Evolutionary conservation across 2,329 filamentous ascomycete species (phyloP), one percentile per base, ranked within the genome.

Genomic region (Sporothrix phasma): DNA sequence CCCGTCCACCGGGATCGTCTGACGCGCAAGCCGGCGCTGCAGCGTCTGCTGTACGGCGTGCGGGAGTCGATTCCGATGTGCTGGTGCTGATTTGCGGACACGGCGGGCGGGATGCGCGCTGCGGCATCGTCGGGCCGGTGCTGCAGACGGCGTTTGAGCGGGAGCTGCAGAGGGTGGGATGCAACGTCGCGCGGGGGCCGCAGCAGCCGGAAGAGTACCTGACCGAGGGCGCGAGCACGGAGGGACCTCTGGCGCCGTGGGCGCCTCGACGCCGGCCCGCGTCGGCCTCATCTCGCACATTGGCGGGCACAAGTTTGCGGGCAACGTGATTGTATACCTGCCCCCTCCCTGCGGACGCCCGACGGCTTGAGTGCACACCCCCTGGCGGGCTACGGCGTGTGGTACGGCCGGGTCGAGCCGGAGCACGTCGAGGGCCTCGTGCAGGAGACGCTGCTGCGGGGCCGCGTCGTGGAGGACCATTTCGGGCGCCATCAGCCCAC

Each of bases 51-150:
- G 2, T 75, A 76, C 1, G 80, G 81, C 1, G 86, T 90, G 5
- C 76, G 81, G 11, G 82, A 85, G 65, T 47, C 43, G 26, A 82
- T 89, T 8, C 71, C 82, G 17, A 92, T 67, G 79, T 92, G 4
- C 70, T 90, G n/a, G 84, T 99, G 34, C 77, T 97, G 22, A 88
- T 97, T 49, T 99, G 94, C 72, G 91, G 92, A 0, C 94, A 99
- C 70, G 88, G 88, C 15, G 86, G 86, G 2, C 81, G 94, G 11
- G 94, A 99, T 72, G 78, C 80, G 70, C 82, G 94, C 61, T 99
- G 94, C 71, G 93, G 94, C 0, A 76, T 90, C 24, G 80, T 93
- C 67, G 92, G 90, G 0, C 91, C 92, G 0, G 75, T 90, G 1
- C 77, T 97, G 15, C 78, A 84, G 69, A 75, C 75, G 0, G 88